Percentiles rank a stretch among this genome's conserved stretches.
Evolutionary conservation across 768 basidiomycete genomes (phyloP).

Genomic region (Mycena sanguinolenta): DNA sequence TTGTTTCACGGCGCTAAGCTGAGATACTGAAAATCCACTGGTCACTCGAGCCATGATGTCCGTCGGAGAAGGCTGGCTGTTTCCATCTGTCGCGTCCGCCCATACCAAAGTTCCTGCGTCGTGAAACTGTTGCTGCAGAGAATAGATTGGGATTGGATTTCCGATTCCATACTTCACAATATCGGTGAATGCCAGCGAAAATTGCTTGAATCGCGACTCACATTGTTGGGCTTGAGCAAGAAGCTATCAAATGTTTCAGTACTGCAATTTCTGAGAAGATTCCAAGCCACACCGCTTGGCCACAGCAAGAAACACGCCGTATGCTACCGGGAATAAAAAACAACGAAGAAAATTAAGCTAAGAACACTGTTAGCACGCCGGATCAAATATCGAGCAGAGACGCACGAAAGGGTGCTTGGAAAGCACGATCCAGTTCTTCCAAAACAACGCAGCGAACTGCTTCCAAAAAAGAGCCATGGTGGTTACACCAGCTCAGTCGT

Average conservation of each 20-base stretch:
- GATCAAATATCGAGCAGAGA: slow-evolving; percentile 24
- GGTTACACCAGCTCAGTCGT: not conserved
- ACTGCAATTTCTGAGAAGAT: not conserved
- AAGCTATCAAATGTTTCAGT: slow-evolving; percentile 49
- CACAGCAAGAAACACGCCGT: slow-evolving; percentile 75
- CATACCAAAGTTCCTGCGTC: slow-evolving; percentile 69
- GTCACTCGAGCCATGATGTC: slow-evolving; percentile 75
- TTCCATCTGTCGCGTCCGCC: slow-evolving; percentile 76
- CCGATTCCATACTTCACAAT: slow-evolving; percentile 73
- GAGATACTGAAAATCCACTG: slow-evolving; percentile 59
- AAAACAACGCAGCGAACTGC: slow-evolving; percentile 70
- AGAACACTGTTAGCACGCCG: not conserved
- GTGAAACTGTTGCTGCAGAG: slow-evolving; percentile 65
- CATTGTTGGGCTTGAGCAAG: slow-evolving; percentile 71
- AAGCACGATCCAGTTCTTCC: slow-evolving; percentile 84
- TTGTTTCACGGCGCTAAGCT: slow-evolving; percentile 64
- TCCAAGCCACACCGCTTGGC: slow-evolving; percentile 56
- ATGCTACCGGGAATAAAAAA: slow-evolving; percentile 73
- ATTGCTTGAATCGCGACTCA: slow-evolving; percentile 46
- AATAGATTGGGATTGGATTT: slow-evolving; percentile 61
- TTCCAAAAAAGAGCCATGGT: slow-evolving; percentile 62
- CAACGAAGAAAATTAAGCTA: slow-evolving; percentile 74
- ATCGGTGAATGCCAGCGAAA: not conserved
- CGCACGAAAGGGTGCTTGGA: slow-evolving; percentile 75
- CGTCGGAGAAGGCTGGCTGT: slow-evolving; percentile 64